phyloP scores from a whole-genome alignment of 2,329 filamentous ascomycete genomes.

The Dactylonectria macrodidyma region DNA sequence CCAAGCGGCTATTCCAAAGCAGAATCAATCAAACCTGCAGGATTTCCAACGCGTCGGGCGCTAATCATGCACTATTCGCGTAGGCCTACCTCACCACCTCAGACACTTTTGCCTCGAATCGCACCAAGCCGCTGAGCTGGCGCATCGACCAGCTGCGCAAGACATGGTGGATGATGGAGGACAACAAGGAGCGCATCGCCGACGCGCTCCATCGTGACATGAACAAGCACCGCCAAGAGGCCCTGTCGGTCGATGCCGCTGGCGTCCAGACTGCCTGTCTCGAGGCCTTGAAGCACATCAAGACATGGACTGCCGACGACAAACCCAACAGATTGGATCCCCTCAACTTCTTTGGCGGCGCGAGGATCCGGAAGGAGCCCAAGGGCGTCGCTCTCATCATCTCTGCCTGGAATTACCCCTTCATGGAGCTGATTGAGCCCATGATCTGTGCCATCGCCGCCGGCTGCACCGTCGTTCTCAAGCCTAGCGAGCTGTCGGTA shows the following conservation, averaged over 20 bases:
- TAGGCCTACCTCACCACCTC: not conserved
- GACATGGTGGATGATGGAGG: constrained; percentile 58
- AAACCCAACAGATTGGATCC: constrained; percentile 46
- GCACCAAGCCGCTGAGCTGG: constrained; percentile 56
- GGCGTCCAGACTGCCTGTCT: constrained; percentile 54
- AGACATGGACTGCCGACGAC: constrained; percentile 57
- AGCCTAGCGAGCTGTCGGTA: constrained; percentile 59
- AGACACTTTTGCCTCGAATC: constrained; percentile 33
- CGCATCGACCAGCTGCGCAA: constrained; percentile 59
- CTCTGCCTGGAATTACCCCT: constrained; percentile 63
- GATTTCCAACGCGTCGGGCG: not conserved
- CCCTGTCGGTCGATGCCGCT: constrained; percentile 49
- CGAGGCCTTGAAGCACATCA: constrained; percentile 55
- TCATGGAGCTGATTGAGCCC: constrained; percentile 56
- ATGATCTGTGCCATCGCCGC: constrained; percentile 60
- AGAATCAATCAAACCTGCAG: no score
- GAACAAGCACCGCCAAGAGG: constrained; percentile 53
- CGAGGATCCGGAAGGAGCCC: constrained; percentile 59
- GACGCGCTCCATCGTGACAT: constrained; percentile 54
- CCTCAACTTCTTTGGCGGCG: constrained; percentile 49
- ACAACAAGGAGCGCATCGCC: constrained; percentile 53
- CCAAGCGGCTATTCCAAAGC: not conserved
- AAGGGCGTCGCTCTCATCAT: constrained; percentile 61
- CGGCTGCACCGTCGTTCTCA: constrained; percentile 58
- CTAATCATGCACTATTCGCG: not conserved